phyloP scores from a whole-genome alignment of 345 rosid species.

The Gossypium bickii region DNA sequence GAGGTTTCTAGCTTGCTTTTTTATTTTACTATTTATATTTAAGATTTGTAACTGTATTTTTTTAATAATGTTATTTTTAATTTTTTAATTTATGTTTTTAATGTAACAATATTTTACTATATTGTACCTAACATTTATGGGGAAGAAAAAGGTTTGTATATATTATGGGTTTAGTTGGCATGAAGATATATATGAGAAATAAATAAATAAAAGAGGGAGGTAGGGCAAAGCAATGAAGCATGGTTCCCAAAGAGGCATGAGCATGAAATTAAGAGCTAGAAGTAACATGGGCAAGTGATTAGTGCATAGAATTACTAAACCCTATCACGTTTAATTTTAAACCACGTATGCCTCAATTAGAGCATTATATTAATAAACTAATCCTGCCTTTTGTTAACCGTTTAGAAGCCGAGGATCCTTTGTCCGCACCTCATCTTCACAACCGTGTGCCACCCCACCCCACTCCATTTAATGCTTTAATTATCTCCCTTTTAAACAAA shows the following conservation, averaged over 20 bases:
- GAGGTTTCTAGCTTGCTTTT: too few species aligned
- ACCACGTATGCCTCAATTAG: not conserved
- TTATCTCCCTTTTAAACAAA: not conserved
- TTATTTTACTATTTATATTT: too few species aligned
- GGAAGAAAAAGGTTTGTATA: not conserved
- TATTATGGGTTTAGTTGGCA: not conserved
- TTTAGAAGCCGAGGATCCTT: not conserved
- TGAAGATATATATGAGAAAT: not conserved
- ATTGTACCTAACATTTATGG: too few species aligned
- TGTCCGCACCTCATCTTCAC: not conserved
- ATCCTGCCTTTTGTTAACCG: not conserved
- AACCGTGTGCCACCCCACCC: not conserved
- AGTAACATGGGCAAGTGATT: slow-evolving; percentile 34
- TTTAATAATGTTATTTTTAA: too few species aligned
- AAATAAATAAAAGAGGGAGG: not conserved
- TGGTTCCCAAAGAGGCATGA: slow-evolving; percentile 27
- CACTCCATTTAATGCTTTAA: slow-evolving; percentile 3
- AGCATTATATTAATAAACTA: not conserved
- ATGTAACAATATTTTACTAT: too few species aligned
- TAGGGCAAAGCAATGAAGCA: not conserved
- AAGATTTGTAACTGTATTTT: too few species aligned
- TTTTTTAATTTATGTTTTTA: too few species aligned
- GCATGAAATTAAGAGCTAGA: slow-evolving; percentile 35
- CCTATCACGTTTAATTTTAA: slow-evolving; percentile 4
- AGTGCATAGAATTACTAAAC: slow-evolving; percentile 29